phyloP scores from a whole-genome alignment of 1,284 basidiomycete species.

The Inonotus hispidus region DNA sequence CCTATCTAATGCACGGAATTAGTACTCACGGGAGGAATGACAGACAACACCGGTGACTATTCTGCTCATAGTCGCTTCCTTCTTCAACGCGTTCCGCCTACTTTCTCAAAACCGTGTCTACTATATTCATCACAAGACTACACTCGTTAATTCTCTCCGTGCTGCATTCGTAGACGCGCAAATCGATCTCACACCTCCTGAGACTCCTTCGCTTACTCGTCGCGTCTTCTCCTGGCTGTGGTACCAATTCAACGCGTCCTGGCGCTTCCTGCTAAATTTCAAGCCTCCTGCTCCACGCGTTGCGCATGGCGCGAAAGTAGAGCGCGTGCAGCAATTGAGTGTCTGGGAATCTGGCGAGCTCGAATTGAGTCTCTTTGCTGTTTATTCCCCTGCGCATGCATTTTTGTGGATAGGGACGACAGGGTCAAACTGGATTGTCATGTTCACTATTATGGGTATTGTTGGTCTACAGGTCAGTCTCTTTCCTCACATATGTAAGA shows the following conservation, averaged over 20 bases:
- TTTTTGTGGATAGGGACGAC: slow-evolving; percentile 67
- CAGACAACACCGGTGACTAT: slow-evolving; percentile 58
- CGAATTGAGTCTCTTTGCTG: slow-evolving; percentile 59
- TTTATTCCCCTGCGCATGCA: slow-evolving; percentile 74
- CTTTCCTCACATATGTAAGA: background rate
- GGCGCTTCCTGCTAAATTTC: slow-evolving; percentile 65
- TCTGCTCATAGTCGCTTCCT: slow-evolving; percentile 44
- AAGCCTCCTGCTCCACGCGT: slow-evolving; percentile 41
- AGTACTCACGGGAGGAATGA: background rate
- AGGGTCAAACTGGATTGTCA: slow-evolving; percentile 69
- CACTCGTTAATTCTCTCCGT: slow-evolving; percentile 64
- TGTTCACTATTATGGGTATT: slow-evolving; percentile 57
- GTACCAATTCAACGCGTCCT: slow-evolving; percentile 46
- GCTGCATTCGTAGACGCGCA: slow-evolving; percentile 56
- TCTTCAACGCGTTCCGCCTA: slow-evolving; percentile 56
- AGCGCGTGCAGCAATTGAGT: slow-evolving; percentile 62
- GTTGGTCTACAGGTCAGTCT: slow-evolving; percentile 53
- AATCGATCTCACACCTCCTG: slow-evolving; percentile 40
- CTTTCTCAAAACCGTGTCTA: slow-evolving; percentile 64
- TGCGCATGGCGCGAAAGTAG: slow-evolving; percentile 36
- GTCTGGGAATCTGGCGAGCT: slow-evolving; percentile 74
- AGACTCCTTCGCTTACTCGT: slow-evolving; percentile 32
- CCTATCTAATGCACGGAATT: slow-evolving; percentile 22
- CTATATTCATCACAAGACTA: slow-evolving; percentile 52
- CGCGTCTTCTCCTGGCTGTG: slow-evolving; percentile 38